These are phyloP conservation scores for Phytophthora pluvialis DNA, from an alignment of 352 stramenopile species.

Conservation along the genomic window DNA sequence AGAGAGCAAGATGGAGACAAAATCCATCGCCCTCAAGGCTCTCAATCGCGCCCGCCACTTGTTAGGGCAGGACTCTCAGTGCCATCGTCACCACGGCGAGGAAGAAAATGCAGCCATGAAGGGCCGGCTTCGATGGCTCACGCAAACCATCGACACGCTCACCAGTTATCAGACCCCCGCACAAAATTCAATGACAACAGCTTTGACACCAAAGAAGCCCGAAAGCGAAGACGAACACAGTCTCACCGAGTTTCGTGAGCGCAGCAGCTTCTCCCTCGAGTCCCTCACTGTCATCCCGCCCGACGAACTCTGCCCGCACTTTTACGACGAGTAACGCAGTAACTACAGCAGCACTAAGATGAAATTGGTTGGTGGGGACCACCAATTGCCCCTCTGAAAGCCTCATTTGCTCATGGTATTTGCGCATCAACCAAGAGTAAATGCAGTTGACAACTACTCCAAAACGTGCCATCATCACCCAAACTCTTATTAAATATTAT, in stretches of 20 bases:
- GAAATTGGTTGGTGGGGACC: too few species aligned
- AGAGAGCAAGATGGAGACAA: conserved; percentile 69
- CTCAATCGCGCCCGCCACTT: conserved; percentile 60
- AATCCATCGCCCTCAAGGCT: conserved; percentile 45
- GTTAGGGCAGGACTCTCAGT: conserved; percentile 26
- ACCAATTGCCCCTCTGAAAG: too few species aligned
- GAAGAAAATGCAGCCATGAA: conserved; percentile 10
- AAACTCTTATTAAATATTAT: too few species aligned
- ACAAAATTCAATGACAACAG: neutral
- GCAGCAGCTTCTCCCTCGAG: conserved; percentile 69
- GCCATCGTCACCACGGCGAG: conserved; percentile 6
- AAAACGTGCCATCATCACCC: too few species aligned
- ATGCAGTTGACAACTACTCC: too few species aligned
- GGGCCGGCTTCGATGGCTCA: conserved; percentile 43
- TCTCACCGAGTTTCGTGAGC: conserved; percentile 54
- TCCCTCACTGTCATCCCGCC: conserved; percentile 55
- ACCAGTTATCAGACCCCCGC: conserved; percentile 27
- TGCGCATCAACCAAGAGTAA: too few species aligned
- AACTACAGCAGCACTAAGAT: neutral
- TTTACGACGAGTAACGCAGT: conserved; percentile 42
- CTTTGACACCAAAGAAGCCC: neutral
- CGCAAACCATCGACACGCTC: conserved; percentile 48
- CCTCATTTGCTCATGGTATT: too few species aligned
- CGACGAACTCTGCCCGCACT: conserved; percentile 60
- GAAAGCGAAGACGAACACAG: conserved; percentile 25